Evolutionary conservation across 176 grass and related monocot species (phyloP), one percentile per base, ranked within the genome.

Genomic region (Musa schizocarpa): DNA sequence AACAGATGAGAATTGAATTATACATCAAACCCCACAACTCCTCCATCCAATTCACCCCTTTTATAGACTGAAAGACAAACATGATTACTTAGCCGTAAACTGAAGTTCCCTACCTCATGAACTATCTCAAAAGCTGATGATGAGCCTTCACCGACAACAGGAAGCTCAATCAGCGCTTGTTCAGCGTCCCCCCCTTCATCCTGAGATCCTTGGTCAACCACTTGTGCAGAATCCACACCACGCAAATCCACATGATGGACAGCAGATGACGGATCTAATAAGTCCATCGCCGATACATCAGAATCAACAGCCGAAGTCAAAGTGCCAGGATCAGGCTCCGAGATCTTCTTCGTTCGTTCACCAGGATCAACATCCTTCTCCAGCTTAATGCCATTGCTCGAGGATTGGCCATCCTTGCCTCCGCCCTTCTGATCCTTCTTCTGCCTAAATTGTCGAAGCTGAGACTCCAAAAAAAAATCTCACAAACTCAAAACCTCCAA

Each of bases 361-460:
- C 76, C 84, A 0, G 75, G 23, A 59, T 82, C 80, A 20, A 72
- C 78, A 22, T 72, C 85, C 13, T 58, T 77, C 1, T 87, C 77
- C 0, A 24, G 72, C 53, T 82, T 82, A 1, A 68, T 78, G 79
- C 74, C 84, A 75, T 84, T 91, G 20, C 50, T 83, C 11, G 90
- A 87, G 16, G 81, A 68, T 81, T 84, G 84, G 2, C 22, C 69
- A 77, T 74, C 74, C 59, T 80, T 79, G 52, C 19, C 79, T 12
- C 76, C 54, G 13, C 85, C 85, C 27, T 87, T 87, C 63, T 82
- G 85, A 56, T 87, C 88, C 83, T 97, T 98, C 88, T 98, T 98
- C 90, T 98, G 93, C 80, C 88, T 91, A 80, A 85, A 98, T 84
- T 91, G 95, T 63, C 90, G 95, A 65, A 98, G 78, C 95, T 98